Conservation (phyloP, 306 rosid species). For the Ormosia semicastrata region DNA sequence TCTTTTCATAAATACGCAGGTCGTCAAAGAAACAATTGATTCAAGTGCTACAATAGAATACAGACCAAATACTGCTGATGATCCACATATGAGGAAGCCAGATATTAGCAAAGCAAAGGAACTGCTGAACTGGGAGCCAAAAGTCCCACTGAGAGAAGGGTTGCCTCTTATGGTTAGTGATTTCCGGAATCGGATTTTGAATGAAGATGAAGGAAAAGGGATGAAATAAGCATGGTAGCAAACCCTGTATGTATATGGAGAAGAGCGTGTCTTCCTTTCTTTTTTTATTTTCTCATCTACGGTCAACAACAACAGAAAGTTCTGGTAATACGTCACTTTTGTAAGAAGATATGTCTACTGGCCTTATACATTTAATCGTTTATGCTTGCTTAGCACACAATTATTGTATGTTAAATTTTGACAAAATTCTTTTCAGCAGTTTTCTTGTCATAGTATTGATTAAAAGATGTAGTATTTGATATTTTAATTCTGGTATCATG, state of each 20-base stretch:
- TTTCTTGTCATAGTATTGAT: constrained; percentile 30
- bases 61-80: constrained; percentile 91
- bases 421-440: constrained; percentile 20
- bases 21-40: constrained; percentile 92
- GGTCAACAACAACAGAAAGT: constrained; percentile 28
- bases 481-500: constrained; percentile 26
- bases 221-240: constrained; percentile 40
- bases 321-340: constrained; percentile 29
- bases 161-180: constrained; percentile 94
- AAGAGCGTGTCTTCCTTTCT: constrained; percentile 24
- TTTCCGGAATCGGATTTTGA: constrained; percentile 92
- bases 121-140: constrained; percentile 92
- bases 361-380: constrained; percentile 14
- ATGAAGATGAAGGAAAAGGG: constrained; percentile 89
- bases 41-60: constrained; percentile 88
- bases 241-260: constrained; percentile 45
- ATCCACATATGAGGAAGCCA: constrained; percentile 98
- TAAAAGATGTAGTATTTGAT: constrained; percentile 20
- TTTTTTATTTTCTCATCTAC: constrained; percentile 19
- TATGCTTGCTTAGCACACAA: constrained; percentile 31
- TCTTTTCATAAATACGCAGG: constrained; percentile 50
- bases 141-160: constrained; percentile 80
- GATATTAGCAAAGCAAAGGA: constrained; percentile 95
- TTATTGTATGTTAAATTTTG: constrained; percentile 37
- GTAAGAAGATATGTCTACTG: constrained; percentile 33